Conservation (phyloP, 805 yeast genomes). For the Huiozyma sinensis region DNA sequence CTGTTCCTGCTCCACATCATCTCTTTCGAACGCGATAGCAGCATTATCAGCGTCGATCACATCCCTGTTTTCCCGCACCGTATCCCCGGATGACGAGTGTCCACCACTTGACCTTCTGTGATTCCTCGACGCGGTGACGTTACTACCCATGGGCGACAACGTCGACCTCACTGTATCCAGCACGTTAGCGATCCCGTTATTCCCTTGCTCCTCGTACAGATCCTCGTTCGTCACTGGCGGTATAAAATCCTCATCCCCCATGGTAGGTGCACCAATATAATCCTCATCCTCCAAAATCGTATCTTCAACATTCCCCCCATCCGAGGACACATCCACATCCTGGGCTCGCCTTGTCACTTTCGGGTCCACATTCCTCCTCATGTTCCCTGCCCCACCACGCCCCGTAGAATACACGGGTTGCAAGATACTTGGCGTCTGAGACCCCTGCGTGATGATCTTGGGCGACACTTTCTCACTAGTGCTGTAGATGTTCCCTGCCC, state of each 20-base stretch:
- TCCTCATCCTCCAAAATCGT: background rate
- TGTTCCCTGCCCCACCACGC: conserved; percentile 72
- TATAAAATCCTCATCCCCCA: conserved; percentile 2
- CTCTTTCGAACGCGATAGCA: background rate
- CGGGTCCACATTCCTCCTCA: conserved; percentile 53
- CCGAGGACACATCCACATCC: conserved; percentile 33
- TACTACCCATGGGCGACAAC: background rate
- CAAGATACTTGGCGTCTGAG: conserved; percentile 48
- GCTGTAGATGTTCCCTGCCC: conserved; percentile 56
- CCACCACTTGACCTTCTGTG: background rate
- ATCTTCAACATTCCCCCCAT: background rate
- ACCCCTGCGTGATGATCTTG: conserved; percentile 45
- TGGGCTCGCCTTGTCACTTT: conserved; percentile 51
- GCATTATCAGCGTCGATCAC: background rate
- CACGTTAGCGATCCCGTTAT: background rate
- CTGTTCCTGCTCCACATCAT: background rate
- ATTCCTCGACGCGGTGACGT: background rate
- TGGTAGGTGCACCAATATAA: background rate
- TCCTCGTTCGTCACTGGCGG: conserved; percentile 4
- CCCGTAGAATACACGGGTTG: conserved; percentile 57
- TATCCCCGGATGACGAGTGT: too few relatives aligned
- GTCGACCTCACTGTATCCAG: conserved; percentile 1
- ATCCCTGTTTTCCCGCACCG: too few relatives aligned
- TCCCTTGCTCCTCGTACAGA: background rate
- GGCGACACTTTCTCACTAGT: conserved; percentile 40